A percentile compares a stretch with the other conserved stretches of the same genome.
These are phyloP conservation scores for Paecilomyces formosus DNA, from an alignment of 2,329 filamentous ascomycete genomes.

Conservation along the genomic window DNA sequence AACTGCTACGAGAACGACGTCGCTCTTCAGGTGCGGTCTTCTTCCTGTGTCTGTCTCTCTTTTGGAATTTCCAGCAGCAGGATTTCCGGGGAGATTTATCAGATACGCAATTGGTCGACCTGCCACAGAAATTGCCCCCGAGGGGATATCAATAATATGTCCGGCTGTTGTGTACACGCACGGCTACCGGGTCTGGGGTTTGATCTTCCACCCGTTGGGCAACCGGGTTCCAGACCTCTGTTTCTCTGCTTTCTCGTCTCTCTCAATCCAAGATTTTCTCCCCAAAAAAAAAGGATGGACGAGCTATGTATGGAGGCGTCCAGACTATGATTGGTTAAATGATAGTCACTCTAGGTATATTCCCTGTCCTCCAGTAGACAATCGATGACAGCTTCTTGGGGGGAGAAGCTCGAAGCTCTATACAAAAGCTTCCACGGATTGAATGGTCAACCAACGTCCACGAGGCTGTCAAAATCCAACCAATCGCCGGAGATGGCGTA, in stretches of 20 bases:
- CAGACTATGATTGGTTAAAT: not conserved
- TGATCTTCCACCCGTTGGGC: not conserved
- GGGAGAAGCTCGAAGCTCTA: not conserved
- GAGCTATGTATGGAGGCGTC: not conserved
- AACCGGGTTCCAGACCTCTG: not conserved
- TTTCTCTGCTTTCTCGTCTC: not conserved
- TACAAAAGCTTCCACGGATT: not conserved
- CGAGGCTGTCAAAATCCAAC: not conserved
- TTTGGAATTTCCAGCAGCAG: not conserved
- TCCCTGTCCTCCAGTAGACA: not conserved
- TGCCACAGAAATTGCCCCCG: not conserved
- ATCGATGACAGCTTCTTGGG: not conserved
- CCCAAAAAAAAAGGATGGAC: not conserved
- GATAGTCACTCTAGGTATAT: not conserved
- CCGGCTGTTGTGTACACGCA: not conserved
- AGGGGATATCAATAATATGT: not conserved
- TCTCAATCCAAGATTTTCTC: not conserved
- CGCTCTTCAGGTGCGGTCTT: not conserved
- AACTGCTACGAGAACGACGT: not conserved
- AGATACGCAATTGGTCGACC: not conserved
- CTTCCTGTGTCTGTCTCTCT: not conserved
- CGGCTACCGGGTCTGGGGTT: not conserved
- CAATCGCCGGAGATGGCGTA: not conserved
- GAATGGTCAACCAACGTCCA: not conserved
- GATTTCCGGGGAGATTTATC: not conserved